Base-by-base conservation (phyloP, 148 eudicot genomes). In the Amaranthus hypochondriacus region DNA sequence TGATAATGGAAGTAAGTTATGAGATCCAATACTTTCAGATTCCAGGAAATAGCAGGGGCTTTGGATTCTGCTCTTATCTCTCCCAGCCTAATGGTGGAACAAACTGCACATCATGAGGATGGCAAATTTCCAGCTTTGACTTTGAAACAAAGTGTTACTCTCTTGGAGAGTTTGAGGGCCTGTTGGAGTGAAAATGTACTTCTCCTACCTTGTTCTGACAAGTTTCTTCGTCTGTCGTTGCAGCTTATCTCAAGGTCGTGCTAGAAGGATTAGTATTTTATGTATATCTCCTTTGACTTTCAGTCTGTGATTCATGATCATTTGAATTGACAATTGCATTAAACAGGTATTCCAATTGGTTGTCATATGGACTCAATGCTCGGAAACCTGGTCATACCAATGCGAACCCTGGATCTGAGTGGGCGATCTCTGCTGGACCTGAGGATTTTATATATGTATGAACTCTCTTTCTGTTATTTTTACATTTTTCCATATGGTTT, bases 21-120 rank as follows among this genome's bases (percentile, higher is more conserved):
- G 60, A 57, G 39, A 72, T 66, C 60, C 69, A 62, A 39, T 56
- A 11, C 13, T 62, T 73, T 80, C 83, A 95, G 98, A 84, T 95
- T 95, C 83, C 99, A 95, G 81, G 99, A 95, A 87, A 92, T 95
- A 56, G 99, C 99, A 70, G 94, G 96, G 70, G 80, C 93, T 42
- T 83, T 95, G 83, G 99, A 95, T 87, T 87, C 97, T 76, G 91
- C 89, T 49, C 94, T 95, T 77, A 62, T 68, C 67, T 76, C 76
- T 76, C 75, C 86, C 74, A 83, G 76, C 70, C 85, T 92, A 65
- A 79, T 71, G 55, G 88, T 87, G 66, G 74, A 77, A 56, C 80
- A 83, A 67, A 76, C 65, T 82, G 74, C 82, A 73, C 56, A 75
- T 76, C 56, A 85, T 77, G 85, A 80, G 52, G 75, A 70, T 70